Percentiles rank a stretch among this genome's conserved stretches.
These are phyloP conservation scores for Leishmania lainsoni DNA, from an alignment of 208 protist species.

Conservation along the genomic window DNA sequence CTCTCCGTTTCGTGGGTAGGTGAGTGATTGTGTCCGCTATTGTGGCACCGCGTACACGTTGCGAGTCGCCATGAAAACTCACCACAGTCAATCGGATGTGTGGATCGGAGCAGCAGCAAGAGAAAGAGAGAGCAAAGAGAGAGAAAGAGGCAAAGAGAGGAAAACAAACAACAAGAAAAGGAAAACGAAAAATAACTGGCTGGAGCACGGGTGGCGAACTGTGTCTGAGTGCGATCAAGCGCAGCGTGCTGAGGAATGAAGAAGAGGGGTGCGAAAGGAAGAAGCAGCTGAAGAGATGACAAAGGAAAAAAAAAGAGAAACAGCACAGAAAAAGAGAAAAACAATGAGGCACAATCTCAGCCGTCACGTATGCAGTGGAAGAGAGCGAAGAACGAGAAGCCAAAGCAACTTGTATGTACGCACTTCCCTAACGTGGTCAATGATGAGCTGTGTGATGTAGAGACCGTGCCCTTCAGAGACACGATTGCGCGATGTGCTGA, in stretches of 20 bases:
- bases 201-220: not conserved
- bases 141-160: not conserved
- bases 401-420: not conserved
- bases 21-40: not conserved
- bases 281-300: conserved; percentile 5
- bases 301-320: not conserved
- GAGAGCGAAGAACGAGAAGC: not conserved
- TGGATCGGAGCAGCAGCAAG: not conserved
- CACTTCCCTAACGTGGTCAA: not conserved
- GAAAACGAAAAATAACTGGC: not conserved
- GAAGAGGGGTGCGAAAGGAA: conserved; percentile 1
- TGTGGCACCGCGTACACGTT: conserved; percentile 4
- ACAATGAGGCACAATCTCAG: not conserved
- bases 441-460: not conserved
- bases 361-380: conserved; percentile 5
- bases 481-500: not conserved
- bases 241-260: not conserved
- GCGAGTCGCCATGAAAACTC: not conserved
- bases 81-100: not conserved
- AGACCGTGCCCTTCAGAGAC: not conserved
- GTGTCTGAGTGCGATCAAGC: not conserved
- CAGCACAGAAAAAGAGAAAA: not conserved
- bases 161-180: not conserved
- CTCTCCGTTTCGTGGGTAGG: not conserved
- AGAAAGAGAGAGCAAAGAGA: not conserved